phyloP scores from a whole-genome alignment of 2,329 filamentous ascomycete genomes.

The Alternaria panax region DNA sequence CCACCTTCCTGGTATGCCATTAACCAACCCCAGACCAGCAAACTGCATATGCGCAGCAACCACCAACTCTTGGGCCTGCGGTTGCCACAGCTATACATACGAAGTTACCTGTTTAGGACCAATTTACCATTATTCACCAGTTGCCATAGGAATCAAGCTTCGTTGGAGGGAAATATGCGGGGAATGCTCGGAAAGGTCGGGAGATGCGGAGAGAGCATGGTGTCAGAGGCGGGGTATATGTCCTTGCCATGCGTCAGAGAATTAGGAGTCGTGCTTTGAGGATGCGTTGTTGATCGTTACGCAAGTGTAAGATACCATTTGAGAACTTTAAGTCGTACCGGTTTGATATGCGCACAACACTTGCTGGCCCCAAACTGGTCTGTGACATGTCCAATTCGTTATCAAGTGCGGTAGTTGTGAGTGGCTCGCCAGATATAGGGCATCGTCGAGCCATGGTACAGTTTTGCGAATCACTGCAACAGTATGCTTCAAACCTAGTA shows the following conservation, averaged over 20 bases:
- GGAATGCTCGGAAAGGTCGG: neutral
- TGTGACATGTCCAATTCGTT: neutral
- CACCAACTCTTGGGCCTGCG: neutral
- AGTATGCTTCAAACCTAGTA: too few relatives aligned
- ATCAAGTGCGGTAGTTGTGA: too few relatives aligned
- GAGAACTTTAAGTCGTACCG: neutral
- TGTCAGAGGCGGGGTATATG: neutral
- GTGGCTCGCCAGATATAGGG: too few relatives aligned
- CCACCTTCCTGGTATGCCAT: neutral
- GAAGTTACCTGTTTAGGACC: neutral
- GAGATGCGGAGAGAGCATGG: neutral
- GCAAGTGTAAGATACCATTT: neutral
- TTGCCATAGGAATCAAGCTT: neutral
- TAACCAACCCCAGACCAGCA: neutral
- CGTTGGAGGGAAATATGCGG: neutral
- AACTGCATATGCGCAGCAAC: constrained; percentile 6
- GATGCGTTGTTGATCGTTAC: neutral
- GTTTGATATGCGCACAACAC: neutral
- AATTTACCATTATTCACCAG: neutral
- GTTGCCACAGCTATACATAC: neutral
- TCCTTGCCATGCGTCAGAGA: neutral
- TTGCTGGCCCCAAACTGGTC: neutral
- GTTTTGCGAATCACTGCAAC: too few relatives aligned
- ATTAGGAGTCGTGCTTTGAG: neutral
- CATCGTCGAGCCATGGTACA: too few relatives aligned